Evolutionary conservation across 164 flowering plant genomes (phyloP), one percentile per base, ranked within the genome.

Genomic region (Nymphaea colorata): DNA sequence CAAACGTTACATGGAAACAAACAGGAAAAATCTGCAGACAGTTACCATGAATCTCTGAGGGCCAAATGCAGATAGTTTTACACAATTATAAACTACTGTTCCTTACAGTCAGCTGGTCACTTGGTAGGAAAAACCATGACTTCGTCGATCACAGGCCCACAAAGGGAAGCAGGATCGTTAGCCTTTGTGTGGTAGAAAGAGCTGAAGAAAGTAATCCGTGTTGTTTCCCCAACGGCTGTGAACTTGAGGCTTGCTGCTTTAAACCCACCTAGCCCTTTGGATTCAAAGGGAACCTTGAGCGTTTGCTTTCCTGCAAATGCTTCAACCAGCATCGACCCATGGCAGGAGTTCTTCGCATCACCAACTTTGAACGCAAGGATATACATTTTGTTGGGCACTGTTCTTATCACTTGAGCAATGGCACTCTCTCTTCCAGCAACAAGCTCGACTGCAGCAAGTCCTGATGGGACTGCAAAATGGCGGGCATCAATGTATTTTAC

Each of bases 361-460:
- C 96, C 98, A 11, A 93, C 66, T 0, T 74, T 51, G 77, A 93
- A 93, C 0, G 81, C 67, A 55, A 89, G 83, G 41, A 57, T 76
- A 81, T 93, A 93, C 55, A 72, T 5, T 72, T 81, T 84, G 71
- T 77, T 71, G 14, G 88, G 82, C 16, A 77, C 67, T 2, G 98
- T 91, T 70, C 96, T 77, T 65, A 91, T 60, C 68, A 91, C 68
- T 73, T 91, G 96, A 41, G 97, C 98, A 61, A 93, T 79, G 67
- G 97, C 94, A 59, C 94, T 87, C 64, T 93, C 98, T 64, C 90
- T 80, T 5, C 98, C 97, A 5, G 97, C 96, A n/a, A 91, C 85
- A 4, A 91, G 80, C 70, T 91, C 98, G 3, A 91, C 76, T 11
- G 98, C 97, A 5, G 85, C 81, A 0, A 41, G 36, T 6, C 91